Base-by-base conservation (phyloP, 1,284 basidiomycete genomes). In the Trametes sp. region DNA sequence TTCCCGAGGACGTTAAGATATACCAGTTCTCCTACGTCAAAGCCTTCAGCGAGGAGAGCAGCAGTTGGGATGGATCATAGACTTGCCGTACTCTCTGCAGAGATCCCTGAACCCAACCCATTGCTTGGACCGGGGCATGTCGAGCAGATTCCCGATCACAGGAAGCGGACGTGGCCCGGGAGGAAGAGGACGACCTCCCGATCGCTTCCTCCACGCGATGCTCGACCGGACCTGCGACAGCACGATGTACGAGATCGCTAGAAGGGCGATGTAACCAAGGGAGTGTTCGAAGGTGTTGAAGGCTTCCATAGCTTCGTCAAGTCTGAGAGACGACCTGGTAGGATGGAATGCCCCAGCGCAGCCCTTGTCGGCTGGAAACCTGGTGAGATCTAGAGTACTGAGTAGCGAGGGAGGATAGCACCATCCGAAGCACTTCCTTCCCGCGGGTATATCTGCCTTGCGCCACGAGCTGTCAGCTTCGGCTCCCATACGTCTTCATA, bases 1-100 rank as follows among this genome's bases (percentile, higher is more conserved):
- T 69, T 50, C 2, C 71, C 71, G 23, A 73, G 58, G 1, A 72
- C 59, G 8, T 54, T 45, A 13, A 73, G 31, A 38, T 71, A 71
- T 24, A 70, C 59, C 14, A 74, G 56, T 33, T 71, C 68, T 23
- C 59, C 54, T 57, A 11, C 23, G 28, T 31, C n/a, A 4, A 45
- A 45, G 44, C n/a, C 21, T 1, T 11, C 21, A 45, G 8, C 13
- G 31, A 31, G 13, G 14, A 8, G 21, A 16, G 28, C 28, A 8
- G 5, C 13, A 8, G 21, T 3, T 6, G 9, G 11, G 4, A 4
- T 8, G 9, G 19, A n/a, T n/a, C n/a, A 10, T 19, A 16, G 11
- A 11, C 35, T 36, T 19, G n/a, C 38, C 38, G 19, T 41, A 19
- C n/a, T 41, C n/a, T 41, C 14, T 4, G 19, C 38, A 19, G 2